Evolutionary conservation across 2,329 filamentous ascomycete genomes (phyloP).

Genomic region (Cytospora piceicola): DNA sequence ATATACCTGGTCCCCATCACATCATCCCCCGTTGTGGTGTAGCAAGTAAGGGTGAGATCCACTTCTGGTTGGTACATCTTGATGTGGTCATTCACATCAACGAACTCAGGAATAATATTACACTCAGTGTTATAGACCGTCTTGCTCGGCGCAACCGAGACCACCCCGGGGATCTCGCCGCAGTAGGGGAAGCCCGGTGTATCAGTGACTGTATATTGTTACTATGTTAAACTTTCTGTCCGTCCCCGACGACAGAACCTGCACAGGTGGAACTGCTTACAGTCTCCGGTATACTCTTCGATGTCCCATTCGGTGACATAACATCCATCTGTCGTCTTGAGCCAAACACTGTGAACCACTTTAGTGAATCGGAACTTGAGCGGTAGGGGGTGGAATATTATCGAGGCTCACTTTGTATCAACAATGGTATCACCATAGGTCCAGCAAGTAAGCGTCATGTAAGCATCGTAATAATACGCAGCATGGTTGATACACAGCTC

Average conservation of each 20-base stretch:
- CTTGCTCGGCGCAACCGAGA: constrained; percentile 19
- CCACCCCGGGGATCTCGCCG: constrained; percentile 9
- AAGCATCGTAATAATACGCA: constrained; percentile 7
- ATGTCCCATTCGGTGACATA: constrained; percentile 31
- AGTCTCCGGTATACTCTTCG: constrained; percentile 25
- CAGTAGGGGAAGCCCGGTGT: constrained; percentile 24
- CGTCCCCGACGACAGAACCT: background rate
- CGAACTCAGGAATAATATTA: constrained; percentile 27
- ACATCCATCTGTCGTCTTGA: constrained; percentile 24
- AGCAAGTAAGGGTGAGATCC: constrained; percentile 28
- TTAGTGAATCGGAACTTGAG: background rate
- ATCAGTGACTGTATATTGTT: constrained; percentile 15
- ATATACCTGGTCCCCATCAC: constrained; percentile 21
- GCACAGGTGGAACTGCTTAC: background rate
- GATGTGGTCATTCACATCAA: constrained; percentile 24
- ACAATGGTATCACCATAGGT: constrained; percentile 27
- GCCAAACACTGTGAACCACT: constrained; percentile 21
- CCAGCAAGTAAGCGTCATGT: constrained; percentile 27
- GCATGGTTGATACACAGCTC: constrained; percentile 24
- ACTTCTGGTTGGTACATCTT: constrained; percentile 30
- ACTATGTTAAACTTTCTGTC: background rate
- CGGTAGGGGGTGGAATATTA: background rate
- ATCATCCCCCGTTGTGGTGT: constrained; percentile 3
- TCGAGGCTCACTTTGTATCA: constrained; percentile 21
- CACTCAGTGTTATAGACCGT: constrained; percentile 29